Evolutionary conservation across 31 red algal species (phyloP).

Genomic region (Odonthalia washingtoniensis): DNA sequence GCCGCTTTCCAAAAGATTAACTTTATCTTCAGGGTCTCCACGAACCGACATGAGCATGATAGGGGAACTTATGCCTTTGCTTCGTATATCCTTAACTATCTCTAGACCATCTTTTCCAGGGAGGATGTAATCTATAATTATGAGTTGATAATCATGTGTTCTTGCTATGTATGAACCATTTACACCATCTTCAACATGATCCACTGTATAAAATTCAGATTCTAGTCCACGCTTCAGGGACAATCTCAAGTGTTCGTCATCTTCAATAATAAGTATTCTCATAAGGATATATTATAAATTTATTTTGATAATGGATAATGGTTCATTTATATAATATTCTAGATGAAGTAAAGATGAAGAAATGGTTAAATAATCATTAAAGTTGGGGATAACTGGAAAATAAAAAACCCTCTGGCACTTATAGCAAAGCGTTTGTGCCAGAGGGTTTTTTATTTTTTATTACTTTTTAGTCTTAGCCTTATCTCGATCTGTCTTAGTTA

Average conservation of each 20-base stretch:
- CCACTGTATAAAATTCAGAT: neutral
- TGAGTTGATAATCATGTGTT: neutral
- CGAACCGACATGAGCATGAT: constrained; percentile 17
- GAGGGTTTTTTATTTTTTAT: neutral
- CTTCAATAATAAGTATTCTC: constrained; percentile 24
- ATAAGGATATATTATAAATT: constrained; percentile 5
- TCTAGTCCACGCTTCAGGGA: constrained; percentile 27
- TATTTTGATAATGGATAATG: no score
- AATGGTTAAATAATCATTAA: no score
- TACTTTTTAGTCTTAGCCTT: constrained; percentile 67
- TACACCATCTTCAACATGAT: constrained; percentile 9
- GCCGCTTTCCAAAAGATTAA: constrained; percentile 13
- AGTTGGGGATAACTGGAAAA: no score
- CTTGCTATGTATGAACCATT: constrained; percentile 6
- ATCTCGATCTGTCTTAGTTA: constrained; percentile 57
- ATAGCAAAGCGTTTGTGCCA: no score
- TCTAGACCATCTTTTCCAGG: constrained; percentile 21
- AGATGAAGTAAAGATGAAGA: no score
- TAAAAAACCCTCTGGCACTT: no score
- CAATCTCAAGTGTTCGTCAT: neutral
- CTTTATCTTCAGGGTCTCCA: constrained; percentile 6
- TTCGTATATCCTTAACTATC: neutral
- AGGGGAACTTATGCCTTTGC: neutral
- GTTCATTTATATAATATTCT: no score
- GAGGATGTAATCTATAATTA: constrained; percentile 21